Evolutionary conservation across 2,329 filamentous ascomycete species (phyloP).

Genomic region (Ophiostoma tasmaniense): DNA sequence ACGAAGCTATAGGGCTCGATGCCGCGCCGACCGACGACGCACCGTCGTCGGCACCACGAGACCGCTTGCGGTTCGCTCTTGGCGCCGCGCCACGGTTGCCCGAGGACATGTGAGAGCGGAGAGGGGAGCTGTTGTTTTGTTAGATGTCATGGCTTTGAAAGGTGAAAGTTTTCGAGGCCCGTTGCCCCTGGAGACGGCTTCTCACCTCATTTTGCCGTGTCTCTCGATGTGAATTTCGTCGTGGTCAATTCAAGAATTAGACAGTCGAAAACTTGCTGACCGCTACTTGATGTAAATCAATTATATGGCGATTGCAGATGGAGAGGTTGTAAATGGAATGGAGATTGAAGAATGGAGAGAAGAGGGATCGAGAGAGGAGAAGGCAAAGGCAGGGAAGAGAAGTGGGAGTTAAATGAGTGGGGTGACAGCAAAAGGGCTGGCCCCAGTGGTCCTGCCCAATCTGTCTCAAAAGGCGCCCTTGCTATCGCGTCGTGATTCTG

Average conservation of each 20-base stretch:
- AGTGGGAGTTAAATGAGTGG: slow-evolving; percentile 13
- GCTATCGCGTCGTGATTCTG: slow-evolving; percentile 11
- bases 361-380: not conserved
- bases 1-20: slow-evolving; percentile 59
- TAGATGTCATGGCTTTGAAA: not conserved
- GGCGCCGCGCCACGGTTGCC: slow-evolving; percentile 64
- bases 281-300: not conserved
- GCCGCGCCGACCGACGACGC: slow-evolving; percentile 43
- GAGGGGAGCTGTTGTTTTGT: slow-evolving; percentile 59
- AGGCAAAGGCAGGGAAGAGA: not conserved
- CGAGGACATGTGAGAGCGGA: slow-evolving; percentile 71
- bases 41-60: slow-evolving; percentile 44
- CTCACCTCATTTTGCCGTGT: not conserved
- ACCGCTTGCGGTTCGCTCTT: slow-evolving; percentile 46
- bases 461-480: not conserved
- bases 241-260: not conserved
- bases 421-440: slow-evolving; percentile 6
- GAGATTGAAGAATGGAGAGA: slow-evolving; percentile 2
- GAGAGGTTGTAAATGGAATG: not conserved
- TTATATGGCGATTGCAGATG: not conserved
- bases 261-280: not conserved
- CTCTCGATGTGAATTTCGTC: not conserved
- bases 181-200: not conserved
- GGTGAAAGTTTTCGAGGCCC: not conserved
- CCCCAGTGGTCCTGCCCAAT: not conserved